These are phyloP conservation scores for Penstemon newberryi DNA, from an alignment of 257 asterid species.

Conservation along the genomic window DNA sequence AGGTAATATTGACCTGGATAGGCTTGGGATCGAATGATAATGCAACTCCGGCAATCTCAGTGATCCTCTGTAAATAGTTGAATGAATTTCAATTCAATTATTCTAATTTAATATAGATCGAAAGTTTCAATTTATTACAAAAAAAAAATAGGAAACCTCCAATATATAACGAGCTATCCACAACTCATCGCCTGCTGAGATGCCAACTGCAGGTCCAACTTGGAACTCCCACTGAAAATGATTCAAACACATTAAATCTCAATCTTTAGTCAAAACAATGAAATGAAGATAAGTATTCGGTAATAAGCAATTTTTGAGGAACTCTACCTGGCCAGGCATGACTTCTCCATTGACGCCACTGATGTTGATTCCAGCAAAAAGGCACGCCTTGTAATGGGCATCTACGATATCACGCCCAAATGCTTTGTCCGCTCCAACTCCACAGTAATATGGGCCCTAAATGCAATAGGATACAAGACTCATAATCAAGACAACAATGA, in stretches of 20 bases:
- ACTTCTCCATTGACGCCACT: conserved; percentile 95
- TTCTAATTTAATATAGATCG: background rate
- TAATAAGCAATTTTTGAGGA: background rate
- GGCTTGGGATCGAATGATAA: conserved; percentile 92
- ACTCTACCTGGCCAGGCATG: conserved; percentile 87
- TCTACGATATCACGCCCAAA: conserved; percentile 86
- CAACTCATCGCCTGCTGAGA: conserved; percentile 84
- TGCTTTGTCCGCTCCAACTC: conserved; percentile 85
- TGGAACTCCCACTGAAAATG: conserved; percentile 82
- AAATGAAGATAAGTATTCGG: background rate
- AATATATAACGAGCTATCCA: conserved; percentile 92
- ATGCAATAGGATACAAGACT: conserved; percentile 2
- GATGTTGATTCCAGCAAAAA: conserved; percentile 78
- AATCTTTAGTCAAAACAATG: background rate
- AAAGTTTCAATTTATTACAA: background rate
- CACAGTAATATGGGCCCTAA: conserved; percentile 91
- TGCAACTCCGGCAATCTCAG: conserved; percentile 88
- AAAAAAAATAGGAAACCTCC: conserved; percentile 44
- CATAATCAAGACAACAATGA: background rate
- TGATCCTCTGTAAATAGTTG: conserved; percentile 66
- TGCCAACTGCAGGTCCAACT: conserved; percentile 93
- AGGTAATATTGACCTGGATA: conserved; percentile 45
- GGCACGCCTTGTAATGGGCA: conserved; percentile 83
- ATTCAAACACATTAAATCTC: background rate
- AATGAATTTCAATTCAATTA: conserved; percentile 20